These are phyloP conservation scores for Albugo laibachii DNA, from an alignment of 352 stramenopile species.

Conservation along the genomic window DNA sequence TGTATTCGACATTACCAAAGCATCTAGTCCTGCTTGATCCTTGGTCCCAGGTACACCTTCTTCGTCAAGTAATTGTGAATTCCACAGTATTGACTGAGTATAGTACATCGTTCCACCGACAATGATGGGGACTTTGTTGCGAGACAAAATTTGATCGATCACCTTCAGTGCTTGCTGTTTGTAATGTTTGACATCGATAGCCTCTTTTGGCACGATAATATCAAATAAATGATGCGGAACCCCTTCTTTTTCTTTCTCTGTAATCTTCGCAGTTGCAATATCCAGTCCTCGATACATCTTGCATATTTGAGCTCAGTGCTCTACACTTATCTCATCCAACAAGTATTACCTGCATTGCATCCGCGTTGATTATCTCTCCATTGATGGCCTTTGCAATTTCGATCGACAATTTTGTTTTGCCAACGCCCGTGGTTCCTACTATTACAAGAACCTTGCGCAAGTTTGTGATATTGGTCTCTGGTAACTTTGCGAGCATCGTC, in stretches of 20 bases:
- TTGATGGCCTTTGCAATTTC: slow-evolving; percentile 77
- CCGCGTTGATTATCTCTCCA: slow-evolving; percentile 83
- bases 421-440: slow-evolving; percentile 78
- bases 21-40: no score
- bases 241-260: slow-evolving; percentile 63
- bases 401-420: slow-evolving; percentile 85
- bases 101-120: slow-evolving; percentile 88
- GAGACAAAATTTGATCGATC: slow-evolving; percentile 69
- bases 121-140: slow-evolving; percentile 82
- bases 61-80: slow-evolving; percentile 68
- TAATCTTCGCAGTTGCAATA: slow-evolving; percentile 80
- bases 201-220: slow-evolving; percentile 51
- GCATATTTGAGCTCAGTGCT: not conserved
- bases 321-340: not conserved
- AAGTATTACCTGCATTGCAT: slow-evolving; percentile 65
- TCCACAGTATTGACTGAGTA: slow-evolving; percentile 79
- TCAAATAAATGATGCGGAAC: slow-evolving; percentile 81
- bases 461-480: slow-evolving; percentile 1
- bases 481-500: no score
- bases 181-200: slow-evolving; percentile 71
- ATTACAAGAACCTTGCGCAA: slow-evolving; percentile 76
- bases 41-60: not conserved
- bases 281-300: slow-evolving; percentile 79
- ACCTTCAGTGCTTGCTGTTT: slow-evolving; percentile 39
- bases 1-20: not conserved